Base-by-base conservation (phyloP, 2,329 filamentous ascomycete species). In the Cytospora leucostoma region DNA sequence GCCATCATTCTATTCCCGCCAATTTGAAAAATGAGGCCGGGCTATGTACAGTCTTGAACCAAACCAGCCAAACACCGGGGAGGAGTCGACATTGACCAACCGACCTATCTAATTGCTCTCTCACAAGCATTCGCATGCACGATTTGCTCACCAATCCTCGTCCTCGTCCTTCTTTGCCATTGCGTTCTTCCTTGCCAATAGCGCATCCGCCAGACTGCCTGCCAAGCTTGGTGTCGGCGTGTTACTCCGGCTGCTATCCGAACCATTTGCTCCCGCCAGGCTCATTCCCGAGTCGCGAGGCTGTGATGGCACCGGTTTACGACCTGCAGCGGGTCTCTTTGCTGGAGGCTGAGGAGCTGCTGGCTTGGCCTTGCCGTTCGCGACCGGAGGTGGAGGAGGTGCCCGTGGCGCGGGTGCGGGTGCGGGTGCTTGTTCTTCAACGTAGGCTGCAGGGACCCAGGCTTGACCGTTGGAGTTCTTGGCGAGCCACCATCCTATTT, bases 361-460 rank as follows among this genome's bases (percentile, higher is more conserved):
- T 0, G 90, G 86, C 75, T 93, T 93, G 54, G 77, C 80, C 66
- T 81, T 82, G 4, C 74, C 74, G 40, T 78, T 79, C 4, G 54
- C 55, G 6, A 59, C 86, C 11, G 88, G 88, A 15, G 91, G 88
- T 7, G 88, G 83, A 32, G 86, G 84, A 11, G 88, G 83, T 8
- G 83, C 80, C 13, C 84, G 84, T 4, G 86, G 83, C 5, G 86
- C 78, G 1, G 86, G 82, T 49, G 83, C 82, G 19, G 86, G 81
- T 10, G 82, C 79, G n/a, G 85, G 79, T 32, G 83, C 84, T 73
- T 90, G 84, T 77, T 97, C 93, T 77, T 98, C 90, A 10, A 99
- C 89, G 72, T 99, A 99, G 21, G 94, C 92, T 21, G 93, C 91
- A 0, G 95, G 95, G 3, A 95, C 87, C 95, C 95, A 99, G 58